Conservation (phyloP, 257 asterid genomes). For the Scutellaria baicalensis region DNA sequence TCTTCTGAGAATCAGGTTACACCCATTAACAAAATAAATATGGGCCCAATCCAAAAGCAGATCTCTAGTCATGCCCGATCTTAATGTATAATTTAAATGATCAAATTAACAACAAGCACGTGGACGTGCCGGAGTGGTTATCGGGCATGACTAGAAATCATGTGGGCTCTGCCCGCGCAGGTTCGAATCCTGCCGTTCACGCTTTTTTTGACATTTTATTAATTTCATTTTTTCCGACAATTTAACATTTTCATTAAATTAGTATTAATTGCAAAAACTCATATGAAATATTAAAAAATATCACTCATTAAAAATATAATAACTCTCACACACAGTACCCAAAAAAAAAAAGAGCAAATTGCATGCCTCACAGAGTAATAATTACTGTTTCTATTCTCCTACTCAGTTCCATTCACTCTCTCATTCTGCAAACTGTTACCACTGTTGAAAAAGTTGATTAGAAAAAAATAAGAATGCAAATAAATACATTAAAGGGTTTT, state of each 20-base stretch:
- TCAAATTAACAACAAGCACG: background rate
- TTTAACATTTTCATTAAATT: too few relatives aligned
- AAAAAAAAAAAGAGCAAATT: background rate
- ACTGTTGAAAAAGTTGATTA: background rate
- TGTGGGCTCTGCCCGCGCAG: slow-evolving; percentile 99
- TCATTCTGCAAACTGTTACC: slow-evolving; percentile 6
- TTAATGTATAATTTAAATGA: background rate
- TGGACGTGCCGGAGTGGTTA: slow-evolving; percentile 99
- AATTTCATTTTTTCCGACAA: too few relatives aligned
- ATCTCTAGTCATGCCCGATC: too few relatives aligned
- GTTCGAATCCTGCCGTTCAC: slow-evolving; percentile 99
- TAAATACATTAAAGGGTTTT: background rate
- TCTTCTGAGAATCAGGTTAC: too few relatives aligned
- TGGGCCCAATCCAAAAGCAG: background rate
- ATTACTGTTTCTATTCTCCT: background rate
- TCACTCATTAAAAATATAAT: background rate
- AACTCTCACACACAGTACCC: background rate
- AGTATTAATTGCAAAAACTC: too few relatives aligned
- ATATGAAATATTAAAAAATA: background rate
- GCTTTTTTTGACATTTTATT: too few relatives aligned
- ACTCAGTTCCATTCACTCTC: slow-evolving; percentile 1
- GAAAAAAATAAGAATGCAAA: background rate
- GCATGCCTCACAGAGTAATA: slow-evolving; percentile 13
- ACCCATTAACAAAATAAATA: background rate
- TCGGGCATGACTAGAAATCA: slow-evolving; percentile 99